Percentiles rank a stretch among this genome's conserved stretches.
phyloP scores from a whole-genome alignment of 2,329 filamentous ascomycete genomes.

The Penicillium griseofulvum region DNA sequence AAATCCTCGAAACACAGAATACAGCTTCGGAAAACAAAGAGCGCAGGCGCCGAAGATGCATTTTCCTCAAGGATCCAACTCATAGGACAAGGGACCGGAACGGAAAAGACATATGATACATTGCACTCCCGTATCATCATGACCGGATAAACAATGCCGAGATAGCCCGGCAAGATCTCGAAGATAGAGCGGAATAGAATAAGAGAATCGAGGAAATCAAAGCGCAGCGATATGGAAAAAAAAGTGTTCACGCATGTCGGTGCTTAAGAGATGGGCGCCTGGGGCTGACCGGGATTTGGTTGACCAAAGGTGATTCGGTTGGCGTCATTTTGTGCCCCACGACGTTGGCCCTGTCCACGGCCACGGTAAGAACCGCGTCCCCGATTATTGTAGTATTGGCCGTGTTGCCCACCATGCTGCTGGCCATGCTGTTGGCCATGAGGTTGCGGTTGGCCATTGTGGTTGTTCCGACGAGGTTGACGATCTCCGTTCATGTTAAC shows the following conservation, averaged over 20 bases:
- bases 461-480: constrained; percentile 34
- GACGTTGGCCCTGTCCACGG: constrained; percentile 45
- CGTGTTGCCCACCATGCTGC: constrained; percentile 13
- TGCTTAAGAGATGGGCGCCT: constrained; percentile 32
- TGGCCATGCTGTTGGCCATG: constrained; percentile 31
- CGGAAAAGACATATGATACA: constrained; percentile 32
- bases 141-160: constrained; percentile 11
- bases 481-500: constrained; percentile 29
- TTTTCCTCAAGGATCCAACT: constrained; percentile 8
- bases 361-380: constrained; percentile 45
- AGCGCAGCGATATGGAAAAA: not conserved
- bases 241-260: too few relatives aligned
- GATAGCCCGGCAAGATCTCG: not conserved
- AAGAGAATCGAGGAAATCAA: not conserved
- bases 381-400: constrained; percentile 39
- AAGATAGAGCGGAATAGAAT: not conserved
- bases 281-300: constrained; percentile 30
- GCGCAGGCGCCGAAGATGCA: constrained; percentile 18
- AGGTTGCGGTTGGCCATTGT: constrained; percentile 21
- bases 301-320: constrained; percentile 29
- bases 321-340: constrained; percentile 35
- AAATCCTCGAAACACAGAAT: constrained; percentile 11
- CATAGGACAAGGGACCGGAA: not conserved
- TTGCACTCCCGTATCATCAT: constrained; percentile 22
- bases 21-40: constrained; percentile 7